Evolutionary conservation across 805 yeast species (phyloP).

Genomic region (Candida arabinofermentans): DNA sequence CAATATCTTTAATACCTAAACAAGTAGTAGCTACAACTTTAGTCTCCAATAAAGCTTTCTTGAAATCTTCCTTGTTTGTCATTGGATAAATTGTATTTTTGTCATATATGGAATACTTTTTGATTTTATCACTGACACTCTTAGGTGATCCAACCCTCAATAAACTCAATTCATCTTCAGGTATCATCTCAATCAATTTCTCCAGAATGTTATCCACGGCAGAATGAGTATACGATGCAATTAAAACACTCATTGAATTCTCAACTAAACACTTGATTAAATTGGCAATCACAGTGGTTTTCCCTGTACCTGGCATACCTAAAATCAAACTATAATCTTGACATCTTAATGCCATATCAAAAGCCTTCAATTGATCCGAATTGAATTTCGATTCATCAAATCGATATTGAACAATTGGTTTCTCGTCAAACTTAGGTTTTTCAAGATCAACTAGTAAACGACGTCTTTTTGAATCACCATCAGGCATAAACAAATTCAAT

Average conservation of each 20-base stretch:
- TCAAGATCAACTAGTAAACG: conserved; percentile 50
- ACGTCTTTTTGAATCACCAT: conserved; percentile 41
- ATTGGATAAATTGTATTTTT: conserved; percentile 27
- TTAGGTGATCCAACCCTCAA: conserved; percentile 63
- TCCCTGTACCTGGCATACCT: conserved; percentile 99
- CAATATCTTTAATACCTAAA: conserved; percentile 63
- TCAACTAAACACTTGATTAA: conserved; percentile 58
- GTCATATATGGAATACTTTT: conserved; percentile 45
- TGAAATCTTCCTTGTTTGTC: conserved; percentile 41
- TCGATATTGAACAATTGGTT: conserved; percentile 21
- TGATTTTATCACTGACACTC: conserved; percentile 60
- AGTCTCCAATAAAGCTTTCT: conserved; percentile 46
- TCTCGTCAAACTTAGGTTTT: conserved; percentile 38
- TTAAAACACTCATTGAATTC: conserved; percentile 61
- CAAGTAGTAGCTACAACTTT: conserved; percentile 88
- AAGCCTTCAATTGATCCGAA: conserved; percentile 65
- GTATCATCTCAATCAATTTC: conserved; percentile 48
- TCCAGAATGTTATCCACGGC: conserved; percentile 91
- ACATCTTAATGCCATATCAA: conserved; percentile 58
- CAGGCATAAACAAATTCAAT: conserved; percentile 56
- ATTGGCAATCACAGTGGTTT: conserved; percentile 84
- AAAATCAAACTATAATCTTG: conserved; percentile 75
- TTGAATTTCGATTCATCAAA: conserved; percentile 42
- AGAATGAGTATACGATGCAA: conserved; percentile 89
- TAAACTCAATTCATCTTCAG: conserved; percentile 38